Percentiles rank a stretch among this genome's conserved stretches.
Evolutionary conservation across 2,329 filamentous ascomycete genomes (phyloP).

Genomic region (Biscogniauxia mediterranea): DNA sequence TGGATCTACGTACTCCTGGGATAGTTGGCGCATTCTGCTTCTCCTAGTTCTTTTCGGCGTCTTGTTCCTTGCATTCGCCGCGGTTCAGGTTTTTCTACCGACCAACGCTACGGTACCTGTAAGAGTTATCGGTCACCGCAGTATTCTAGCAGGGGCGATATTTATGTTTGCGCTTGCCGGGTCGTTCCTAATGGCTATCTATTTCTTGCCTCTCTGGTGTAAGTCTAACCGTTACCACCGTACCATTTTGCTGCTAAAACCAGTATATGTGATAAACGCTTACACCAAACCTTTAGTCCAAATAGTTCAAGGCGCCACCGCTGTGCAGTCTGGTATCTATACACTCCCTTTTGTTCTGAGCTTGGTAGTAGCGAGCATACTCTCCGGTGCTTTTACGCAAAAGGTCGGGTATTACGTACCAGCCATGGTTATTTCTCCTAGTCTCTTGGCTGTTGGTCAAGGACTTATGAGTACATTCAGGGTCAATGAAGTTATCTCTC

Average conservation of each 20-base stretch:
- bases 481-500: slow-evolving; percentile 42
- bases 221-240: slow-evolving; percentile 15
- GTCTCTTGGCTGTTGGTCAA: slow-evolving; percentile 49
- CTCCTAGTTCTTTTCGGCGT: slow-evolving; percentile 52
- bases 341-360: slow-evolving; percentile 57
- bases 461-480: slow-evolving; percentile 58
- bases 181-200: slow-evolving; percentile 54
- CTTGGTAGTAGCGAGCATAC: slow-evolving; percentile 50
- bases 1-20: slow-evolving; percentile 49
- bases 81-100: slow-evolving; percentile 52
- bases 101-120: slow-evolving; percentile 57
- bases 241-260: neutral
- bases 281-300: slow-evolving; percentile 40
- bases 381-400: slow-evolving; percentile 48
- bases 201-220: slow-evolving; percentile 55
- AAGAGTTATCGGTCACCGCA: slow-evolving; percentile 53
- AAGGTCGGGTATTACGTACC: slow-evolving; percentile 60
- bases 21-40: slow-evolving; percentile 49
- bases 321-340: slow-evolving; percentile 55
- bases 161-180: slow-evolving; percentile 33
- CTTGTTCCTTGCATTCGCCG: slow-evolving; percentile 45
- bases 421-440: slow-evolving; percentile 51
- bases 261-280: slow-evolving; percentile 6
- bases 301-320: slow-evolving; percentile 50
- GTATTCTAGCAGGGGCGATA: slow-evolving; percentile 45